These are phyloP conservation scores for Batkoa obscura DNA, from an alignment of 371 early-diverging fungal species.

Conservation along the genomic window DNA sequence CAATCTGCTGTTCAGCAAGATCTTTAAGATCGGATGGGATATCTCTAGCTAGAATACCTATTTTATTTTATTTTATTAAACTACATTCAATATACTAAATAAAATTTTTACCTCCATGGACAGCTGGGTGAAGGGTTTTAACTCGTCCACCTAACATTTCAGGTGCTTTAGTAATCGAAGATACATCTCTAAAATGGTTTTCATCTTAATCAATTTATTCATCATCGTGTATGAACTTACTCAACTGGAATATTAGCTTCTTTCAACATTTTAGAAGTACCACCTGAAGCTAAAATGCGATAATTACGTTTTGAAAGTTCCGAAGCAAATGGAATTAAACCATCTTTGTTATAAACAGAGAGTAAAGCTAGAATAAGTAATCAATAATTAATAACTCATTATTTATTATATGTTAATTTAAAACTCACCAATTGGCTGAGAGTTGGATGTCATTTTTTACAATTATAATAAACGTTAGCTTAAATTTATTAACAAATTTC, in stretches of 20 bases:
- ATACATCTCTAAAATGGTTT: conserved; percentile 56
- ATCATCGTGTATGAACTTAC: conserved; percentile 19
- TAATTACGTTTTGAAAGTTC: conserved; percentile 54
- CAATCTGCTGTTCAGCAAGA: conserved; percentile 67
- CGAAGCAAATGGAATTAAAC: conserved; percentile 73
- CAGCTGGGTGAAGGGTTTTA: conserved; percentile 95
- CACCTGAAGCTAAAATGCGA: conserved; percentile 84
- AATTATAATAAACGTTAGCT: no score
- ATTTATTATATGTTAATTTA: background rate
- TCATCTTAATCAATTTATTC: background rate
- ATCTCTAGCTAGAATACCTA: conserved; percentile 79
- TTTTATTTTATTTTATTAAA: background rate
- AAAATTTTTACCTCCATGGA: conserved; percentile 68
- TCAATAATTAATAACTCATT: background rate
- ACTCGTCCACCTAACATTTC: conserved; percentile 98
- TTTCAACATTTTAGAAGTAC: conserved; percentile 78
- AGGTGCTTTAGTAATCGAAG: conserved; percentile 90
- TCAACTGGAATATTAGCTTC: conserved; percentile 75
- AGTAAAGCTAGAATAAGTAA: conserved; percentile 46
- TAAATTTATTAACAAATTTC: no score
- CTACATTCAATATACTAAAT: background rate
- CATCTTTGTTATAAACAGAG: conserved; percentile 94
- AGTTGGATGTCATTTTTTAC: no score
- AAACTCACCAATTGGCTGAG: no score
- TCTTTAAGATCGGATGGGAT: conserved; percentile 71